Evolutionary conservation across 352 stramenopile species (phyloP), one percentile per base, ranked within the genome.

Genomic region (Globisporangium splendens): DNA sequence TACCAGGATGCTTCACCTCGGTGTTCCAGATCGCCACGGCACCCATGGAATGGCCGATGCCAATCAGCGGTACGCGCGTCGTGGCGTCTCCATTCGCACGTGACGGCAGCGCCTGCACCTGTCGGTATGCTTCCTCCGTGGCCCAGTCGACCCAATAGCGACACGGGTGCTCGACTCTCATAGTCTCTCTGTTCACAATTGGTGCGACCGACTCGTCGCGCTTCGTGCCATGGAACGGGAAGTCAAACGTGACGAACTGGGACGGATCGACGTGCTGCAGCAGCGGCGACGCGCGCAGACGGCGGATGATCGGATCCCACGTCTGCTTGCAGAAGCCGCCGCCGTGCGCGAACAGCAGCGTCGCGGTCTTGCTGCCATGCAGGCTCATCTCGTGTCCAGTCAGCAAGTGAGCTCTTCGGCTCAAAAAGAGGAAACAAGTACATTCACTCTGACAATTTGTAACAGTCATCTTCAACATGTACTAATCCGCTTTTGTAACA

Each of bases 1-100:
- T 78, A 35, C 72, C 75, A 1, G 72, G 75, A 20, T 77, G 48
- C 21, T 66, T 11, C n/a, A 50, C 54, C 31, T 85, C 72, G 3
- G 50, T 60, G 17, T 58, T 68, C 75, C 72, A 85, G 52, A 85
- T 57, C 6, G 65, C 62, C 0, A 57, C 65, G 11, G 61, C 72
- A 8, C 72, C 75, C 72, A 85, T 81, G 1, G 75, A 85, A 44
- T 85, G 75, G 6, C 65, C 75, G 31, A 85, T 68, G 1, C 75
- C 75, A 28, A 85, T 85, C 41, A 83, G 51, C 31, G 64, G 61
- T 6, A 53, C 65, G 42, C 54, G 57, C 13, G 39, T 35, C 18
- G 22, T n/a, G 4, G 7, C 11, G 28, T 35, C 28, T 35, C 28
- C 28, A 35, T 8, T 35, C 28, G 28, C 28, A 8, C 7, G 28